These are phyloP conservation scores for Garcia nutans DNA, from an alignment of 345 rosid species.

Conservation along the genomic window DNA sequence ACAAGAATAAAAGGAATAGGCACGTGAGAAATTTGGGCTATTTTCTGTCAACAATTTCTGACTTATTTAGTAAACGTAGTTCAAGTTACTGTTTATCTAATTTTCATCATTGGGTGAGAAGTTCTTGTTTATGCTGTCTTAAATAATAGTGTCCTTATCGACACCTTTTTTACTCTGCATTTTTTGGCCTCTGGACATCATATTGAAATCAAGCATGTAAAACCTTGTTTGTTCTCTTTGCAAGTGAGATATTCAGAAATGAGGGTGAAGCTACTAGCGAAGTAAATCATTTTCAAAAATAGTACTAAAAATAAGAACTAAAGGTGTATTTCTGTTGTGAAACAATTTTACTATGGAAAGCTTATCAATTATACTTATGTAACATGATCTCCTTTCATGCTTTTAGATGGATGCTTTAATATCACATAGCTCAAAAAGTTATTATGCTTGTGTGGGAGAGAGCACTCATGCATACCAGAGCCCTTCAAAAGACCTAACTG, in stretches of 20 bases:
- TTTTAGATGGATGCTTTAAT: constrained; percentile 91
- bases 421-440: constrained; percentile 81
- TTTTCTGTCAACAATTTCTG: not conserved
- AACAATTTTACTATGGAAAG: not conserved
- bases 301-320: no score
- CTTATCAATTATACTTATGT: not conserved
- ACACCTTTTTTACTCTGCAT: no score
- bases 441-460: constrained; percentile 98
- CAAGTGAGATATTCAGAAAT: no score
- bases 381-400: not conserved
- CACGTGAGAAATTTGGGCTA: not conserved
- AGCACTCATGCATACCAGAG: constrained; percentile 95
- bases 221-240: no score
- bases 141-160: no score
- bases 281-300: no score
- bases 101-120: not conserved
- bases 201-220: not conserved
- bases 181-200: not conserved
- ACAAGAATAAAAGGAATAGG: not conserved
- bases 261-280: no score
- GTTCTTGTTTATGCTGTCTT: no score
- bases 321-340: not conserved
- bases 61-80: not conserved
- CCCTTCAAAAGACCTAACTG: constrained; percentile 94
- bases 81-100: not conserved